Conservation (phyloP, 805 yeast species). For the Ogataea parapolymorpha region DNA sequence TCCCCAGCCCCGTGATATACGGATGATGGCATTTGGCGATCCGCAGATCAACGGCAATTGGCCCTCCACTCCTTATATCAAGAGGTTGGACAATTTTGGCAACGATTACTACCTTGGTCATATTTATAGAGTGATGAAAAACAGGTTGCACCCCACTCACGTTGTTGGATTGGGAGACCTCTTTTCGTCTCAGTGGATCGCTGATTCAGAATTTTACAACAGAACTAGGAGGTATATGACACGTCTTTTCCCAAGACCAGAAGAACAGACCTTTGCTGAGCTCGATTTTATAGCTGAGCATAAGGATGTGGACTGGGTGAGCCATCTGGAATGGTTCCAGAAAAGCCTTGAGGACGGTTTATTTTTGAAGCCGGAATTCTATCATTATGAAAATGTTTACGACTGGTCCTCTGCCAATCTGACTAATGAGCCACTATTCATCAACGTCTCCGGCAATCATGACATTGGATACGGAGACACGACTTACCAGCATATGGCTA, state of each 20-base stretch:
- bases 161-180: constrained; percentile 92
- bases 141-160: constrained; percentile 66
- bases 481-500: constrained; percentile 82
- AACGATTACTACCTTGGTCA: constrained; percentile 90
- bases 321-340: constrained; percentile 37
- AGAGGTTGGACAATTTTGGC: constrained; percentile 79
- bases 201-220: constrained; percentile 77
- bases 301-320: constrained; percentile 53
- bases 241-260: constrained; percentile 62
- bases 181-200: constrained; percentile 92
- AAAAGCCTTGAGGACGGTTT: constrained; percentile 31
- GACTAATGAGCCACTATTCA: constrained; percentile 59
- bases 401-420: constrained; percentile 53
- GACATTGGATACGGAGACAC: constrained; percentile 98
- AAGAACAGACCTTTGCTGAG: constrained; percentile 46
- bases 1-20: constrained; percentile 37
- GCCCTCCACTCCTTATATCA: constrained; percentile 65
- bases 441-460: constrained; percentile 91
- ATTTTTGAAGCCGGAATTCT: constrained; percentile 30
- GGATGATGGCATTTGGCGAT: constrained; percentile 84
- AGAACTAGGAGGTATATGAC: constrained; percentile 72
- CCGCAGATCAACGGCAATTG: constrained; percentile 94
- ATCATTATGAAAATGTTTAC: constrained; percentile 57
- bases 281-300: constrained; percentile 47
- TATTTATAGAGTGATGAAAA: constrained; percentile 63